phyloP scores from a whole-genome alignment of 768 basidiomycete genomes.

The Suillus subalutaceus region DNA sequence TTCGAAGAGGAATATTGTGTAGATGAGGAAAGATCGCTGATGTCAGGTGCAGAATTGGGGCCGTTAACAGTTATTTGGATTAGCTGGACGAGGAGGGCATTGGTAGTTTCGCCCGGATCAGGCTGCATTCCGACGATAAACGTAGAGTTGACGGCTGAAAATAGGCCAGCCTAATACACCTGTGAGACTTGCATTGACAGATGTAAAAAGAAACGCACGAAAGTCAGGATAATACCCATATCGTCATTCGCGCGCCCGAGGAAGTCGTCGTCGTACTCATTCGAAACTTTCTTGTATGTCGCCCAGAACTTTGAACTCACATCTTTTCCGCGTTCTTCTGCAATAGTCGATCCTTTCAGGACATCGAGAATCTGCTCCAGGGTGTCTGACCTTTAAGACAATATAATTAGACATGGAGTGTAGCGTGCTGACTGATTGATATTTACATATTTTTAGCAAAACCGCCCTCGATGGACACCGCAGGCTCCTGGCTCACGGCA shows the following conservation, averaged over 20 bases:
- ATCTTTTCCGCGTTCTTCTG: neutral
- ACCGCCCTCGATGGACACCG: neutral
- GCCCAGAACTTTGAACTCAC: neutral
- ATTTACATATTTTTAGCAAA: neutral
- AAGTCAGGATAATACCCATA: slow-evolving; percentile 5
- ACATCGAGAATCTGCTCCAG: neutral
- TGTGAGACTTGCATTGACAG: neutral
- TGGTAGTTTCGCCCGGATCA: neutral
- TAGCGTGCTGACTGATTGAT: neutral
- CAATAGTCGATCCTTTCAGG: neutral
- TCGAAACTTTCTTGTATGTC: neutral
- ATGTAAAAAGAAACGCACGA: neutral
- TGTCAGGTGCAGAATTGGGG: neutral
- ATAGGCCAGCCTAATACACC: neutral
- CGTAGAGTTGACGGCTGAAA: slow-evolving; percentile 2
- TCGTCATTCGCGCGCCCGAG: neutral
- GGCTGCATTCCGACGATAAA: slow-evolving; percentile 5
- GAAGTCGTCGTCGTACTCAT: neutral
- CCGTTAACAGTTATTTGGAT: neutral
- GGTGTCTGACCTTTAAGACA: neutral
- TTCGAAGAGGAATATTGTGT: neutral
- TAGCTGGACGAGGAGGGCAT: neutral
- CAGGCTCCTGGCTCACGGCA: neutral
- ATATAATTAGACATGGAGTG: neutral
- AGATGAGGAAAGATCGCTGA: neutral